Conservation (phyloP, 768 basidiomycete species). For the Phlebiopsis flavidoalba region DNA sequence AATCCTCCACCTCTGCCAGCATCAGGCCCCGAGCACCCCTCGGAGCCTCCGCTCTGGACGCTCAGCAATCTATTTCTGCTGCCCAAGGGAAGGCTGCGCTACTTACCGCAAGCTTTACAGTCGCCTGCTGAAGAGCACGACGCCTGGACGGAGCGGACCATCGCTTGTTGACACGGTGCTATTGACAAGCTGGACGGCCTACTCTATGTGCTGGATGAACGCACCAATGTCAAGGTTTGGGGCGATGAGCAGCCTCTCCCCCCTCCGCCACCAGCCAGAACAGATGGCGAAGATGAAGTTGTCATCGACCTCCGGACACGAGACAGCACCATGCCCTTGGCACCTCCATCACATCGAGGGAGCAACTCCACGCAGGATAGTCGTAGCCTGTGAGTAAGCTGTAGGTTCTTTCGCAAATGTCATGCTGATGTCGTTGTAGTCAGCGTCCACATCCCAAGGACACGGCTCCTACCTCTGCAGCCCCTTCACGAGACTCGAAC, state of each 20-base stretch:
- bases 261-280: conserved; percentile 8
- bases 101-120: conserved; percentile 72
- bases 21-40: conserved; percentile 27
- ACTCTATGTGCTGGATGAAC: conserved; percentile 59
- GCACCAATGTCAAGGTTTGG: conserved; percentile 51
- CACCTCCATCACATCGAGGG: conserved; percentile 17
- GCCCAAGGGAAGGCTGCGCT: conserved; percentile 78
- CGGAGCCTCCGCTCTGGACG: conserved; percentile 58
- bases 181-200: conserved; percentile 76
- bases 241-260: conserved; percentile 17
- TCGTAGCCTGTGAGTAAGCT: conserved; percentile 50
- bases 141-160: conserved; percentile 79
- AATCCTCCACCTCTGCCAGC: conserved; percentile 52
- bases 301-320: conserved; percentile 51
- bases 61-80: conserved; percentile 85
- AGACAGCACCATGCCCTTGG: conserved; percentile 15
- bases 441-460: conserved; percentile 57
- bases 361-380: conserved; percentile 29
- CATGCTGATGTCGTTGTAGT: conserved; percentile 27
- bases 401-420: neutral
- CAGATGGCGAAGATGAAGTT: conserved; percentile 48
- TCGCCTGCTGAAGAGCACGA: conserved; percentile 88
- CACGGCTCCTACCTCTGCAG: conserved; percentile 49
- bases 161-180: conserved; percentile 76
- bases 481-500: conserved; percentile 38